Evolutionary conservation across 2,329 filamentous ascomycete genomes (phyloP), one percentile per base, ranked within the genome.

Genomic region (Beauveria bassiana): DNA sequence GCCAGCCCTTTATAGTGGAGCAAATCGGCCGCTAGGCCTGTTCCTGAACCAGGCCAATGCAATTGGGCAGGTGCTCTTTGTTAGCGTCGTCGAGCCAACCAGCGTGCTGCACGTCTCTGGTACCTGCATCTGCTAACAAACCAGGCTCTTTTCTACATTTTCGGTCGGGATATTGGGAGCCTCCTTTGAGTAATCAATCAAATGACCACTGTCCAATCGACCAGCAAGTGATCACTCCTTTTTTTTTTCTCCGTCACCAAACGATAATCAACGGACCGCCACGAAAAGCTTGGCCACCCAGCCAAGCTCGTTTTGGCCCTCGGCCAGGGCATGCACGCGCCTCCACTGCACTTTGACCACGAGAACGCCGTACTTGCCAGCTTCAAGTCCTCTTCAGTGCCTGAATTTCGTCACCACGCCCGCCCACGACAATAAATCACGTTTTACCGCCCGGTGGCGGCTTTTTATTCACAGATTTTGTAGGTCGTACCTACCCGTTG

Each of bases 1-100:
- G 14, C 20, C 24, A 42, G 47, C 40, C n/a, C 49, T 52, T 38
- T 42, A 14, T 45, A 10, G 5, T 34, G 57, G 38, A 20, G 26
- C 49, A 40, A 38, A 38, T 47, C 40, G 22, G 12, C 14, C 57
- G 57, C 57, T 60, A 60, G 57, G 26, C 57, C 57, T 60, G 57
- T 60, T 60, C 57, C 57, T 60, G 57, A 46, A n/a, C 55, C 49
- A 45, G 24, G 14, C 40, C 31, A 34, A 34, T 34, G 12, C 31
- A 34, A 24, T 10, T 16, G 56, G 18, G 45, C 56, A 31, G 40
- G 55, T 22, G 3, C 18, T 40, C 24, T n/a, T 40, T 45, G 34
- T 51, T 60, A 43, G 40, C 53, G 49, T 60, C 57, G 49, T 60
- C 49, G 20, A 60, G 57, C 57, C 57, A 60, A 60, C 57, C 47